Percentiles rank a stretch among this genome's conserved stretches.
Evolutionary conservation across 208 protist genomes (phyloP).

Genomic region (Trypanosoma avium): DNA sequence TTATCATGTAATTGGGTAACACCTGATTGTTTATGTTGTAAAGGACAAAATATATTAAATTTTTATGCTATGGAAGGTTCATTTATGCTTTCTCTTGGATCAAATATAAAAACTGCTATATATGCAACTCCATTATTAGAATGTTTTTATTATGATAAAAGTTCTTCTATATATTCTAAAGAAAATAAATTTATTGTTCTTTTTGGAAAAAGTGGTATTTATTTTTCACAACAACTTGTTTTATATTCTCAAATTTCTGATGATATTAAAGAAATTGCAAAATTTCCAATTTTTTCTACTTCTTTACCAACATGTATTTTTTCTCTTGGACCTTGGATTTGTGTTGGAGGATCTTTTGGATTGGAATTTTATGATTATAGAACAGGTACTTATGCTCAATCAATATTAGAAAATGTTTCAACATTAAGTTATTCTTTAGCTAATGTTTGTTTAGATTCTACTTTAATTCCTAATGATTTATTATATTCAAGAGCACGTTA

Average conservation of each 20-base stretch:
- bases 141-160: conserved; percentile 11
- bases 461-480: conserved; percentile 8
- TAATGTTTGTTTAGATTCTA: conserved; percentile 13
- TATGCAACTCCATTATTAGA: conserved; percentile 14
- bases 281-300: conserved; percentile 22
- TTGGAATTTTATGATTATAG: conserved; percentile 30
- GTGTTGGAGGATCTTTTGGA: conserved; percentile 20
- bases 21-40: conserved; percentile 18
- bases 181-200: conserved; percentile 21
- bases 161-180: background rate
- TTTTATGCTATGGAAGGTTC: conserved; percentile 16
- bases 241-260: conserved; percentile 7
- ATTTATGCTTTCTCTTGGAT: conserved; percentile 14
- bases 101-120: background rate
- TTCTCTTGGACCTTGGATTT: conserved; percentile 31
- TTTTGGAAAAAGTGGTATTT: conserved; percentile 3
- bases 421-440: conserved; percentile 11
- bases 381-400: conserved; percentile 21
- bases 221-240: conserved; percentile 20
- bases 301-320: conserved; percentile 15
- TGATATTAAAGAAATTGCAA: conserved; percentile 8
- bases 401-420: conserved; percentile 15
- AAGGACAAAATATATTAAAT: background rate
- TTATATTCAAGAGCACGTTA: conserved; percentile 17
- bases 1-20: conserved; percentile 24